phyloP scores from a whole-genome alignment of 768 basidiomycete species.

The Ramaria sp. region DNA sequence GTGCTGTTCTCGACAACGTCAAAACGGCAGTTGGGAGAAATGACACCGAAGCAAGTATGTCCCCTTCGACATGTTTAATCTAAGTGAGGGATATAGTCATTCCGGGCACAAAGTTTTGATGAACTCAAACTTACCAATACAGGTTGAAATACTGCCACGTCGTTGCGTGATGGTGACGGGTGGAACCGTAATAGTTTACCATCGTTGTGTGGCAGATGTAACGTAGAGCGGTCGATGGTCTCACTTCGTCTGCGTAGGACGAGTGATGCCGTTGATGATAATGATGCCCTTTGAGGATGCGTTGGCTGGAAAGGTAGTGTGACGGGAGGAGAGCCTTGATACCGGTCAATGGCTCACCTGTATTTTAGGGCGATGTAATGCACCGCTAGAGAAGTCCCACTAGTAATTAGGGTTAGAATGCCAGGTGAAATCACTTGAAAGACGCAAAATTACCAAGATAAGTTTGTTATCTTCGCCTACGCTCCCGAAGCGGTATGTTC shows the following conservation, averaged over 20 bases:
- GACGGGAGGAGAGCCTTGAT: background rate
- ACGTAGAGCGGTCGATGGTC: constrained; percentile 39
- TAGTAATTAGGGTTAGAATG: constrained; percentile 21
- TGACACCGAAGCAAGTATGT: constrained; percentile 60
- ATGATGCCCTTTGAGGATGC: constrained; percentile 64
- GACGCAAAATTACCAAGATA: constrained; percentile 52
- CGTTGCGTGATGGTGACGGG: constrained; percentile 81
- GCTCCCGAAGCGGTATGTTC: constrained; percentile 90
- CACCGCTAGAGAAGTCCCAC: constrained; percentile 94
- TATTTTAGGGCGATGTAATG: constrained; percentile 79
- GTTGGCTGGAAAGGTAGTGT: constrained; percentile 26
- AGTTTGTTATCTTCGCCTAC: constrained; percentile 96
- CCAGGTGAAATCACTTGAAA: background rate
- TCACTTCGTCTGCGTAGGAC: constrained; percentile 41
- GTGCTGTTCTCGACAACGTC: constrained; percentile 66
- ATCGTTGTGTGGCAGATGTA: constrained; percentile 37
- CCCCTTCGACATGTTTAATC: constrained; percentile 75
- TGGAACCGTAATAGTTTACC: constrained; percentile 48
- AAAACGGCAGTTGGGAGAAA: constrained; percentile 74
- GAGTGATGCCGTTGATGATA: constrained; percentile 71
- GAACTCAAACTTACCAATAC: constrained; percentile 45
- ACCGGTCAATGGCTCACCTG: constrained; percentile 29
- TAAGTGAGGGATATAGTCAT: constrained; percentile 18
- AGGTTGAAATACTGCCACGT: constrained; percentile 84
- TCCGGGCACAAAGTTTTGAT: background rate